Conservation (phyloP, 2,329 filamentous ascomycete genomes). For the Aspergillus piperis region DNA sequence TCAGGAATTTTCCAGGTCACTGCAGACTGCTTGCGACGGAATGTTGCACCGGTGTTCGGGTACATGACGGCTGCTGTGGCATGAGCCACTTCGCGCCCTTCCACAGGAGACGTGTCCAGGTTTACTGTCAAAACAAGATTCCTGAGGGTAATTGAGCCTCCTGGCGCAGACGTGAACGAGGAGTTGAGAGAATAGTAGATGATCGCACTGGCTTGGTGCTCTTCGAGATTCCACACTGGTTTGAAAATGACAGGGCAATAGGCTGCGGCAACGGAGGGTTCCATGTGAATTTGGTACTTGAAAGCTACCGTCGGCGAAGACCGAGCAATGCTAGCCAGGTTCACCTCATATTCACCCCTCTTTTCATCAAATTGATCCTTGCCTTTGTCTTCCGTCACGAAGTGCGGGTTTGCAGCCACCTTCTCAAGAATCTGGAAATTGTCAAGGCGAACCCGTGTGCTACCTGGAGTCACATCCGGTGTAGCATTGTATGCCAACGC, state of each 20-base stretch:
- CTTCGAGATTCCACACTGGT: slow-evolving; percentile 79
- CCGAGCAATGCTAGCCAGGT: slow-evolving; percentile 69
- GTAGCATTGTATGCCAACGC: slow-evolving; percentile 74
- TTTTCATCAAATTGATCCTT: slow-evolving; percentile 53
- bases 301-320: slow-evolving; percentile 73
- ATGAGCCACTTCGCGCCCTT: slow-evolving; percentile 43
- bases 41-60: slow-evolving; percentile 46
- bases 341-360: slow-evolving; percentile 77
- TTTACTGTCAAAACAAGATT: slow-evolving; percentile 73
- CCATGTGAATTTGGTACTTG: slow-evolving; percentile 83
- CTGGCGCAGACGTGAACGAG: slow-evolving; percentile 51
- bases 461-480: slow-evolving; percentile 40
- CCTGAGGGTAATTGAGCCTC: slow-evolving; percentile 60
- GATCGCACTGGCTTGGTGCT: slow-evolving; percentile 82
- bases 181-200: slow-evolving; percentile 85
- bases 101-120: slow-evolving; percentile 43
- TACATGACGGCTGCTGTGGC: slow-evolving; percentile 49
- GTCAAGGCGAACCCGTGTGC: slow-evolving; percentile 75
- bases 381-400: slow-evolving; percentile 65
- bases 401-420: slow-evolving; percentile 90
- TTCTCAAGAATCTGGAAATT: slow-evolving; percentile 87
- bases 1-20: slow-evolving; percentile 51
- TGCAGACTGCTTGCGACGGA: slow-evolving; percentile 49
- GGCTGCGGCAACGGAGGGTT: slow-evolving; percentile 55
- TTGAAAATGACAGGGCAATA: slow-evolving; percentile 74